Evolutionary conservation across 768 basidiomycete genomes (phyloP), one percentile per base, ranked within the genome.

Genomic region (Exsudoporus frostii): DNA sequence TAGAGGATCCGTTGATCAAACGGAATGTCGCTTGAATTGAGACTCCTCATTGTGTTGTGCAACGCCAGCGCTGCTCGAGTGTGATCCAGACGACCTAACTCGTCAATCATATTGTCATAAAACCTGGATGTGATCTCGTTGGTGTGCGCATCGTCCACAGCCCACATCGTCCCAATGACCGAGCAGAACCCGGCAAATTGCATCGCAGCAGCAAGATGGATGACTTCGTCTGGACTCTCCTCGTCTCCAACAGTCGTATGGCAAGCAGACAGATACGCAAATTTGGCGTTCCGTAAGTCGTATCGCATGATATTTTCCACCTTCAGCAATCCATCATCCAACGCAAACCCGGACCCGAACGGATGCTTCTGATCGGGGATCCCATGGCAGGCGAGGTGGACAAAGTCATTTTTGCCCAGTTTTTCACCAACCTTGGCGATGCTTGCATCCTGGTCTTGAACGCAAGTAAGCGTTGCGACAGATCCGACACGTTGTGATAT

Each of bases 171-270:
- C 14, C 54, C 54, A 17, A 55, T 36, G 8, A 53, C 54, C 1
- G 54, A 55, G 8, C 46, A 42, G 37, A 56, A 56, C 3, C 51
- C 55, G 9, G 51, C 40, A 5, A 42, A 48, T n/a, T 56, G 55
- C 51, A 48, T 48, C 2, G 51, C 36, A 0, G 46, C 42, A 2
- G 46, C 45, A 4, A 43, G 51, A 36, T 53, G 41, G 17, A 56
- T 53, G 3, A 22, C 41, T 19, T 53, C 51, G 3, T 53, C 45
- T 1, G 43, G 45, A 17, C 32, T 48, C 37, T 46, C 51, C n/a
- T 39, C 22, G 30, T 52, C 40, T 2, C 41, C 41, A 1, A 32
- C 36, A 4, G 33, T 19, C 20, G 47, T 42, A 25, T 45, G 37
- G 6, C 42, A 47, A 7, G 42, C 44, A 24, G 52, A 54, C 8